phyloP scores from a whole-genome alignment of 129 eudicot species.

The Helichrysum umbraculigerum region DNA sequence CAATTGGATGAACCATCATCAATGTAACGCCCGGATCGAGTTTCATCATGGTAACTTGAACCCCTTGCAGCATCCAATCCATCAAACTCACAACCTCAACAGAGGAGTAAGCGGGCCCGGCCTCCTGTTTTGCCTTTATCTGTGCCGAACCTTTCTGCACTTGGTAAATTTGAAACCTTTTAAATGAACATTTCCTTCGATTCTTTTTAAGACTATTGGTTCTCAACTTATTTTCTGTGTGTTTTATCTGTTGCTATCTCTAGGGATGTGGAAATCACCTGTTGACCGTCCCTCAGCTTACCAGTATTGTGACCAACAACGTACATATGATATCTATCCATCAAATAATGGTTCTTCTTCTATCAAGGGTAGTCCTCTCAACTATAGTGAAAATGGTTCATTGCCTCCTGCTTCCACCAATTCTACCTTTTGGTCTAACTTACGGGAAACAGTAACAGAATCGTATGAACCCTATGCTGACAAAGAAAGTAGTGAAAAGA shows the following conservation, averaged over 20 bases:
- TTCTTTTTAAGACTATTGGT: neutral
- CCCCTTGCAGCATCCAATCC: conserved; percentile 74
- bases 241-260: neutral
- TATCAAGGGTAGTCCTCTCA: conserved; percentile 39
- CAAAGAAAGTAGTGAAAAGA: conserved; percentile 55
- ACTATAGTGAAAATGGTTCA: conserved; percentile 44
- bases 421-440: conserved; percentile 56
- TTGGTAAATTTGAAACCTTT: conserved; percentile 39
- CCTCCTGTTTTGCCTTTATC: conserved; percentile 55
- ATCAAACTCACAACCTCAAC: conserved; percentile 64
- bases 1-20: conserved; percentile 99
- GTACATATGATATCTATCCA: conserved; percentile 50
- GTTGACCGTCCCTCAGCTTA: conserved; percentile 50
- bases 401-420: conserved; percentile 49
- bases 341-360: conserved; percentile 49
- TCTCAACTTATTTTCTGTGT: conserved; percentile 12
- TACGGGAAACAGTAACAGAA: conserved; percentile 49
- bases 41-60: conserved; percentile 95
- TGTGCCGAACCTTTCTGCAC: conserved; percentile 54
- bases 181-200: neutral
- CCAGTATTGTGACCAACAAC: conserved; percentile 50
- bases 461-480: conserved; percentile 52
- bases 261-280: conserved; percentile 81
- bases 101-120: conserved; percentile 78
- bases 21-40: conserved; percentile 81